phyloP scores from a whole-genome alignment of 2,329 filamentous ascomycete species.

The Aaosphaeria arxii region DNA sequence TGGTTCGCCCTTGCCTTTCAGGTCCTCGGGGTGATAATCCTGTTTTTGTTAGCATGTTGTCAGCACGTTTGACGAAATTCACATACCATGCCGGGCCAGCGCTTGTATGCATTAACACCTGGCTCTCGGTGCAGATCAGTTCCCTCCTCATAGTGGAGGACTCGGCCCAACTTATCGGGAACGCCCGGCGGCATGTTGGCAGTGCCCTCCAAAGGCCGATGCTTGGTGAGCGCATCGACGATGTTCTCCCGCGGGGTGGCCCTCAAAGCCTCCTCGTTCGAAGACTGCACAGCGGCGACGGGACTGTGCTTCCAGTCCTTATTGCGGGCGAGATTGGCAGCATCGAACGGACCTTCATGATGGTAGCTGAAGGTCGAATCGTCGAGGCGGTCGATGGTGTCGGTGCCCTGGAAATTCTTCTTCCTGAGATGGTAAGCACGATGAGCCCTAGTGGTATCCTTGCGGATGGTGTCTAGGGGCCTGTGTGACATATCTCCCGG shows the following conservation, averaged over 20 bases:
- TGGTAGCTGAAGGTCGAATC: constrained; percentile 69
- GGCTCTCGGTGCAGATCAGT: constrained; percentile 80
- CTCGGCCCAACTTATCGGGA: constrained; percentile 64
- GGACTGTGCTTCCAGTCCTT: constrained; percentile 61
- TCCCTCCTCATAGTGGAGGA: constrained; percentile 81
- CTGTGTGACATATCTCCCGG: constrained; percentile 64
- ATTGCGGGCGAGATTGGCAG: constrained; percentile 73
- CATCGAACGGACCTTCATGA: constrained; percentile 88
- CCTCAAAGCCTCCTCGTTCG: constrained; percentile 72
- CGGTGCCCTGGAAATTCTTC: constrained; percentile 64
- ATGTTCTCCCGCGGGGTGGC: constrained; percentile 81
- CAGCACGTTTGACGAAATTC: neutral
- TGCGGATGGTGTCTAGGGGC: constrained; percentile 65
- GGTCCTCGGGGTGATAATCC: constrained; percentile 70
- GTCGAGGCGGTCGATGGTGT: constrained; percentile 80
- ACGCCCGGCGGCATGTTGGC: constrained; percentile 73
- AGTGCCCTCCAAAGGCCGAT: constrained; percentile 78
- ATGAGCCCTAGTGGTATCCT: constrained; percentile 63
- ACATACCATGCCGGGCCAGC: constrained; percentile 71
- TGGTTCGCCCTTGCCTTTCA: constrained; percentile 81
- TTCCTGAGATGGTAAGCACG: constrained; percentile 65
- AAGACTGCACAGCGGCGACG: constrained; percentile 69
- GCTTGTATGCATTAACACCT: constrained; percentile 70
- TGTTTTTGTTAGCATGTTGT: constrained; percentile 14
- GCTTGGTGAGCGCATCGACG: constrained; percentile 66